Evolutionary conservation across 2,329 filamentous ascomycete genomes (phyloP).

Genomic region (Sphaerulina vaccinii): DNA sequence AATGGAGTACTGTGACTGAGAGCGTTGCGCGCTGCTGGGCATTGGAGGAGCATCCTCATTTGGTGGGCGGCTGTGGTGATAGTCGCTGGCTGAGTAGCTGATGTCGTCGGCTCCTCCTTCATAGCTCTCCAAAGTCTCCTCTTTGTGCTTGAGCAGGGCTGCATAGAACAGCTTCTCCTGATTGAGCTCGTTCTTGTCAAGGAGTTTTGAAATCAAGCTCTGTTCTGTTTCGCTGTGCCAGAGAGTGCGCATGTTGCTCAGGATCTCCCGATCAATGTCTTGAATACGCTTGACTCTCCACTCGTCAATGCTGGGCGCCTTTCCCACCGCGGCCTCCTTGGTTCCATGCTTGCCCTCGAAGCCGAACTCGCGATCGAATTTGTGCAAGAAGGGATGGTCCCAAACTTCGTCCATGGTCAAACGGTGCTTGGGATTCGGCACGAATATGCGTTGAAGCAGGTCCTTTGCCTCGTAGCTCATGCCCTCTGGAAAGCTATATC

Average conservation of each 20-base stretch:
- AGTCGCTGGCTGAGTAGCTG: constrained; percentile 84
- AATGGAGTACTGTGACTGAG: constrained; percentile 57
- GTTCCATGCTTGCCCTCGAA: constrained; percentile 58
- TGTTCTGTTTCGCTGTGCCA: constrained; percentile 84
- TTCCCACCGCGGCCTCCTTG: constrained; percentile 51
- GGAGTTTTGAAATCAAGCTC: constrained; percentile 67
- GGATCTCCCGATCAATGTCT: constrained; percentile 75
- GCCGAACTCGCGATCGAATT: constrained; percentile 71
- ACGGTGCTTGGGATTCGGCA: constrained; percentile 72
- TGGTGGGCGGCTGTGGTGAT: constrained; percentile 67
- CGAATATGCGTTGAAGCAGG: constrained; percentile 75
- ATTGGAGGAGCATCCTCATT: constrained; percentile 38
- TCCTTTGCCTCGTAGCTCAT: constrained; percentile 70
- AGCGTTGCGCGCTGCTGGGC: constrained; percentile 43
- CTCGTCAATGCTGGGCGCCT: constrained; percentile 58
- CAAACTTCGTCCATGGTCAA: constrained; percentile 81
- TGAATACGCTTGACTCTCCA: constrained; percentile 61
- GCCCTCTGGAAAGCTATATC: constrained; percentile 47
- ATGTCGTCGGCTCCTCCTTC: constrained; percentile 63
- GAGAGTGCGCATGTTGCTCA: constrained; percentile 82
- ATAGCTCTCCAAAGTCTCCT: constrained; percentile 85
- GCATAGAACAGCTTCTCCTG: constrained; percentile 94
- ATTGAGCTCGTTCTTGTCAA: constrained; percentile 55
- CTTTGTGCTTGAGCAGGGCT: constrained; percentile 75
- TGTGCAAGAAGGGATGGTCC: constrained; percentile 80